Evolutionary conservation across 495 filamentous ascomycete genomes (phyloP), one percentile per base, ranked within the genome.

Genomic region (Podospora appendiculata): DNA sequence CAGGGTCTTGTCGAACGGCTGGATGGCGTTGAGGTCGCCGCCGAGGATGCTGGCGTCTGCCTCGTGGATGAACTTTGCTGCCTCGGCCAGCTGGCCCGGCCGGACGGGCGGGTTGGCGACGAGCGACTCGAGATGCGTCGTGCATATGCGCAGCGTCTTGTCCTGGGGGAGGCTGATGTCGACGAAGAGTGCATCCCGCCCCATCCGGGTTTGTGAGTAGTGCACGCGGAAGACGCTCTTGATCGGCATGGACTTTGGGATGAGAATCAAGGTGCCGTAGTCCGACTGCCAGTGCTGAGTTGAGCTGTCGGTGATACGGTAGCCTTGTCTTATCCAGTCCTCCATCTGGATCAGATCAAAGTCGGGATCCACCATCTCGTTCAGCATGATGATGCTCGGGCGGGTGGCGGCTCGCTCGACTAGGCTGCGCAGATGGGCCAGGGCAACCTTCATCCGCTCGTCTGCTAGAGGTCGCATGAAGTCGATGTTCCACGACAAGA

Each of bases 21-120:
- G 64, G 45, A 81, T 79, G 12, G 80, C 79, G 44, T 83, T 82
- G 32, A 80, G 64, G 56, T 82, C 78, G 1, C 79, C 80, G 0
- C 70, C 68, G 54, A 54, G 71, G 19, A 54, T 17, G 13, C 48
- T 48, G 6, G 47, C 53, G 33, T 57, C 13, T 3, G 50, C 56
- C 49, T 54, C 35, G 36, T 56, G 51, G 59, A 83, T 65, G 42
- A 68, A 67, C 52, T 55, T 17, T 0, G 70, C 70, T 8, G 71
- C 70, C 10, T 65, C 38, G 8, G 58, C 53, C 2, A 79, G 48
- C 57, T 82, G 79, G 8, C 63, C 56, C 0, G 75, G 73, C 0
- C 79, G 68, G 10, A 61, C 46, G 2, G 75, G 68, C 0, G 73
- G 73, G 0, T 69, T 55, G 1, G 55, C 45, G 0, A 56, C 58